phyloP scores from a whole-genome alignment of 78 protist species.

The Dictyostelium capitatum region DNA sequence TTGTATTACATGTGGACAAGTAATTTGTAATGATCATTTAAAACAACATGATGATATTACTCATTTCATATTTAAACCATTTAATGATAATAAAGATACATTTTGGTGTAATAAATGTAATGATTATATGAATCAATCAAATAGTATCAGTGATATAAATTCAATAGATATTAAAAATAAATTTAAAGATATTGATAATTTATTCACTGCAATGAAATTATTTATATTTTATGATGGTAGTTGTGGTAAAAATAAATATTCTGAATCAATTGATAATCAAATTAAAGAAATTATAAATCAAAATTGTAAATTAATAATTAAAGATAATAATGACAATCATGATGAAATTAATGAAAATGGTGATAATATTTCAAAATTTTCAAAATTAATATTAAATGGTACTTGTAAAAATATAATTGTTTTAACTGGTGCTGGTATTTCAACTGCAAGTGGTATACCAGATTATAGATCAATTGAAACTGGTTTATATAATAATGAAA shows the following conservation, averaged over 20 bases:
- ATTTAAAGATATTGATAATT: neutral
- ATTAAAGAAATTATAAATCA: neutral
- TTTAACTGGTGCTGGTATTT: conserved; percentile 74
- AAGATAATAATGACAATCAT: neutral
- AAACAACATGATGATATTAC: neutral
- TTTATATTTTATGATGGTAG: neutral
- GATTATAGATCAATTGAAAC: conserved; percentile 93
- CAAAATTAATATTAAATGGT: conserved; percentile 47
- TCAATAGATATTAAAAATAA: no score
- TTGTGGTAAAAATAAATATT: neutral
- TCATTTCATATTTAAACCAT: neutral
- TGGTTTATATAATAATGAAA: conserved; percentile 89
- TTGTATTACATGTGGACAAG: neutral
- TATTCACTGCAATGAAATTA: neutral
- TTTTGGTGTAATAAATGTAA: neutral
- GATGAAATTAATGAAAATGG: neutral
- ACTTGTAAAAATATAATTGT: conserved; percentile 76
- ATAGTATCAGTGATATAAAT: no score
- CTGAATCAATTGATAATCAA: neutral
- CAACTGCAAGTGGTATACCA: conserved; percentile 93
- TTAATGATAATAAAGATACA: neutral
- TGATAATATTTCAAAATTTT: conserved; percentile 3
- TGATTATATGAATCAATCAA: neutral
- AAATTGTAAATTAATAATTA: neutral
- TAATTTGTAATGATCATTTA: neutral